Evolutionary conservation across 2,329 filamentous ascomycete genomes (phyloP), one percentile per base, ranked within the genome.

Genomic region (Reticulascus tulasneorum): DNA sequence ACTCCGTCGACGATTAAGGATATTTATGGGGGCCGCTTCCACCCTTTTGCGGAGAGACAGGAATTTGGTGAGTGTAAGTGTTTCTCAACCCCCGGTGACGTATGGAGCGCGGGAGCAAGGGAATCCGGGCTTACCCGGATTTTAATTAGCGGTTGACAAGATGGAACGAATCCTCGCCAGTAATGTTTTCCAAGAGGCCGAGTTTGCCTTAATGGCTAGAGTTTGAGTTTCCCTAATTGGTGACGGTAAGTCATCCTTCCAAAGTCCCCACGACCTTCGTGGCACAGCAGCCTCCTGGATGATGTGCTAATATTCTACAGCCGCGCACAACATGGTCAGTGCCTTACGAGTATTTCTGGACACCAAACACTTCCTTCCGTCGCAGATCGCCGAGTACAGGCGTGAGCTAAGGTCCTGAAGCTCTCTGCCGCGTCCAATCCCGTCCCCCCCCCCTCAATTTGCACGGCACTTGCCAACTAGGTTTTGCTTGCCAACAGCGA

Each of bases 261-360:
- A 15, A 17, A 17, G n/a, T n/a, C n/a, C n/a, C n/a, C n/a, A n/a
- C n/a, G n/a, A n/a, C n/a, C n/a, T n/a, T n/a, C n/a, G n/a, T n/a
- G n/a, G n/a, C n/a, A n/a, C n/a, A n/a, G n/a, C n/a, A n/a, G n/a
- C n/a, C n/a, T n/a, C n/a, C n/a, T n/a, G n/a, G n/a, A n/a, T n/a
- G n/a, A n/a, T n/a, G n/a, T 12, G 23, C 16, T 22, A 28, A 28
- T 23, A 15, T 12, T n/a, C n/a, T 19, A 23, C 32, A 48, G 46
- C 46, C 24, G 46, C 40, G n/a, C 46, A 48, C 23, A 40, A 36
- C 37, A 48, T 48, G 46, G 44, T 41, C n/a, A 42, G 38, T 22
- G 33, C 33, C 33, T 35, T 35, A 25, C 29, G 22, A 23, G 33
- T 35, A 30, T 30, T 30, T 30, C 15, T 18, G 12, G 28, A 21